Evolutionary conservation across 768 basidiomycete genomes (phyloP).

Genomic region (Paxillus involutus): DNA sequence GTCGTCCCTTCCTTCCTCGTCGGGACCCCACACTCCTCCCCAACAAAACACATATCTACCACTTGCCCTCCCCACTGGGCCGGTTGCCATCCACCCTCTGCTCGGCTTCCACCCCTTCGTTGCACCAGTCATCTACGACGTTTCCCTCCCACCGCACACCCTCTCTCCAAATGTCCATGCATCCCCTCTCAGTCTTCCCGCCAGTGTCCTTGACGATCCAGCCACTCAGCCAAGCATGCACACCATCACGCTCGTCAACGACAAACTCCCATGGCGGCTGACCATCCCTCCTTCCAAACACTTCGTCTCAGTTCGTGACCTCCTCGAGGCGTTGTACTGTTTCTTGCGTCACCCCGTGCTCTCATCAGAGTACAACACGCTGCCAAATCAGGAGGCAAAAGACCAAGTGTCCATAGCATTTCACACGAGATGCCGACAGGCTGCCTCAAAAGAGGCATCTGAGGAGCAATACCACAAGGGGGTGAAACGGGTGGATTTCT

Average conservation of each 20-base stretch:
- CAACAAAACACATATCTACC: constrained; percentile 23
- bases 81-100: constrained; percentile 29
- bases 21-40: constrained; percentile 29
- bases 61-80: constrained; percentile 25
- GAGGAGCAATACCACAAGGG: constrained; percentile 46
- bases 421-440: constrained; percentile 37
- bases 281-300: constrained; percentile 27
- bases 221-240: constrained; percentile 32
- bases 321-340: constrained; percentile 46
- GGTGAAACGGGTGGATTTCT: constrained; percentile 55
- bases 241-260: constrained; percentile 29
- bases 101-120: constrained; percentile 29
- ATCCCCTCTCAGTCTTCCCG: constrained; percentile 24
- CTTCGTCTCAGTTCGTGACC: constrained; percentile 45
- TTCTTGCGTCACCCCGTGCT: constrained; percentile 42
- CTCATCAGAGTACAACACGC: constrained; percentile 37
- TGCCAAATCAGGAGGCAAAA: constrained; percentile 33
- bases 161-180: constrained; percentile 25
- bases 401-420: constrained; percentile 44
- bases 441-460: constrained; percentile 28
- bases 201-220: constrained; percentile 23
- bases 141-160: constrained; percentile 16
- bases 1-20: constrained; percentile 31
- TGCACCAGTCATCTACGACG: constrained; percentile 22
- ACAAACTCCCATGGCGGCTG: constrained; percentile 35